Conservation (phyloP, 495 filamentous ascomycete species). For the Daldinia caldariorum region DNA sequence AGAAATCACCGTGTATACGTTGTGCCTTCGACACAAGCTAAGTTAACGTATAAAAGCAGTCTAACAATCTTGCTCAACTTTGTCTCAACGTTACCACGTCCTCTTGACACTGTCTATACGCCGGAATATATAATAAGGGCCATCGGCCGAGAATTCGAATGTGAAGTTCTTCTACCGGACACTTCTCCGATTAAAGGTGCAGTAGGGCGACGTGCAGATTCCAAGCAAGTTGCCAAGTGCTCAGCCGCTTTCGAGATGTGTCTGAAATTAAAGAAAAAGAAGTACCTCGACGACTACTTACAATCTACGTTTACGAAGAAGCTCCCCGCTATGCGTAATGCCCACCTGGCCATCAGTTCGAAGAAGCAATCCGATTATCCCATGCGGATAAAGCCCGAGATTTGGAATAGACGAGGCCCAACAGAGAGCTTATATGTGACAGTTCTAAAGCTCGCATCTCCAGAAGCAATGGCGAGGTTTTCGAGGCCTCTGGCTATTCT, state of each 20-base stretch:
- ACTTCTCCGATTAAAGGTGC: constrained; percentile 74
- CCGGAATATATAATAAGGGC: constrained; percentile 71
- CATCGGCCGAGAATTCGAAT: constrained; percentile 70
- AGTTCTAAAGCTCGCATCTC: constrained; percentile 68
- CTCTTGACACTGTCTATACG: constrained; percentile 62
- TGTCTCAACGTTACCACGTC: constrained; percentile 67
- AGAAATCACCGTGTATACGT: constrained; percentile 65
- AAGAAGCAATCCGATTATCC: constrained; percentile 77
- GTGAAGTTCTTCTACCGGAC: constrained; percentile 84
- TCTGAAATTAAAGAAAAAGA: constrained; percentile 69
- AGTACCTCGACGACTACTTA: constrained; percentile 77
- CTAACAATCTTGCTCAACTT: constrained; percentile 69
- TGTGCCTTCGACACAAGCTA: constrained; percentile 76
- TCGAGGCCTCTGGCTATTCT: constrained; percentile 76
- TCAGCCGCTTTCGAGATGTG: constrained; percentile 91
- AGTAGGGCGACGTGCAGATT: constrained; percentile 66
- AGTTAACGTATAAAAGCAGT: constrained; percentile 79
- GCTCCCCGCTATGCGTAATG: constrained; percentile 88
- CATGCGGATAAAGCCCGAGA: constrained; percentile 80
- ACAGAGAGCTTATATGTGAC: constrained; percentile 71
- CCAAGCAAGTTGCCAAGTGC: constrained; percentile 84
- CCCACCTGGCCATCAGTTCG: constrained; percentile 81
- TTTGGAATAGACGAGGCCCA: constrained; percentile 70
- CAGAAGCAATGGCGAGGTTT: constrained; percentile 64
- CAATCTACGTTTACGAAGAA: constrained; percentile 76